A percentile compares a stretch with the other conserved stretches of the same genome.
These are phyloP conservation scores for Podospora pseudoanserina DNA, from an alignment of 495 filamentous ascomycete genomes.

Conservation along the genomic window DNA sequence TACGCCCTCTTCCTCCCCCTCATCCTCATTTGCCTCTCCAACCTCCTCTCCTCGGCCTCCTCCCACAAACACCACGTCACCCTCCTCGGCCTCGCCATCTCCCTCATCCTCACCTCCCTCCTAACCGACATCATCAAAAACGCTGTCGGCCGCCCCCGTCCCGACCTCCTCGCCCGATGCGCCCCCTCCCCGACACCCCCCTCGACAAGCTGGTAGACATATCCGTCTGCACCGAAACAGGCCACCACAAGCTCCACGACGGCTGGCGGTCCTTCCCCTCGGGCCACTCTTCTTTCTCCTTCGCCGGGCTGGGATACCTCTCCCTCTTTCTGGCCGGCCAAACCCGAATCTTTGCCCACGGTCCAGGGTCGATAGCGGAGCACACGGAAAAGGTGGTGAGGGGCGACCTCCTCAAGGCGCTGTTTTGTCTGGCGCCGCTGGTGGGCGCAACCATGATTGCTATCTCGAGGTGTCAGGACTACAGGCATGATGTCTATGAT, in stretches of 20 bases:
- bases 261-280: constrained; percentile 92
- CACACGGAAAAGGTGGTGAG: constrained; percentile 28
- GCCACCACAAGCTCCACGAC: constrained; percentile 78
- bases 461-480: constrained; percentile 88
- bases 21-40: constrained; percentile 56
- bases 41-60: constrained; percentile 54
- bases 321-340: constrained; percentile 76
- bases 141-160: constrained; percentile 80
- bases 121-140: constrained; percentile 94
- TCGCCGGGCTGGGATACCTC: constrained; percentile 80
- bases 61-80: constrained; percentile 84
- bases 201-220: constrained; percentile 64
- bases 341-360: constrained; percentile 71
- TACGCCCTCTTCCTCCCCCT: constrained; percentile 73
- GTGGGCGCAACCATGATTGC: constrained; percentile 83
- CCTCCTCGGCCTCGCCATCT: constrained; percentile 71
- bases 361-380: constrained; percentile 33
- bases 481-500: constrained; percentile 92
- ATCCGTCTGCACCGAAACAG: constrained; percentile 74
- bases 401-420: constrained; percentile 59
- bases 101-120: constrained; percentile 72
- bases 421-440: constrained; percentile 66
- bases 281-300: constrained; percentile 83
- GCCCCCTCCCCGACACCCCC: constrained; percentile 60
- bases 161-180: constrained; percentile 87